Percentiles rank a stretch among this genome's conserved stretches.
phyloP scores from a whole-genome alignment of 2,329 filamentous ascomycete genomes.

The Ophiocordyceps sinensis region DNA sequence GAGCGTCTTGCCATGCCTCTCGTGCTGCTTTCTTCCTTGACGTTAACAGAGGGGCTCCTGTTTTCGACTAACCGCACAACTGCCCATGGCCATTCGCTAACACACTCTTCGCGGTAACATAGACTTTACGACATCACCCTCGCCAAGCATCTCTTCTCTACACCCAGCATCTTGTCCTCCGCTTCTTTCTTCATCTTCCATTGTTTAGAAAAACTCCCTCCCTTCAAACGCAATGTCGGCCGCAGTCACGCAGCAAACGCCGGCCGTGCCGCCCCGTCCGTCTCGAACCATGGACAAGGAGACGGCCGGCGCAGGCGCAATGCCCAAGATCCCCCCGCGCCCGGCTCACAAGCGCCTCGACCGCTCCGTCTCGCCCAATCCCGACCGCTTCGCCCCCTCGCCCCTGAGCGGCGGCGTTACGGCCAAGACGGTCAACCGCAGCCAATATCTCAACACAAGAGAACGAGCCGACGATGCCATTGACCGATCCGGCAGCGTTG shows the following conservation, averaged over 20 bases:
- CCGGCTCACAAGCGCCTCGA: constrained; percentile 56
- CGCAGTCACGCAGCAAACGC: constrained; percentile 32
- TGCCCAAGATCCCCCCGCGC: constrained; percentile 67
- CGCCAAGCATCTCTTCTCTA: too few relatives aligned
- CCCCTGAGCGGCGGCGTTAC: constrained; percentile 63
- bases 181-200: neutral
- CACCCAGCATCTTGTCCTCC: neutral
- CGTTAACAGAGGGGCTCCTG: too few relatives aligned
- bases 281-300: constrained; percentile 33
- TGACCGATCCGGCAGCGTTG: constrained; percentile 60
- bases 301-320: constrained; percentile 12
- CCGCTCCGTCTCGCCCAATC: constrained; percentile 62
- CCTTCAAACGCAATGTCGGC: constrained; percentile 27
- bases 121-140: too few relatives aligned
- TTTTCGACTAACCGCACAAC: too few relatives aligned
- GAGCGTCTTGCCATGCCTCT: too few relatives aligned
- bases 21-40: too few relatives aligned
- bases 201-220: neutral
- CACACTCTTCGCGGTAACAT: too few relatives aligned
- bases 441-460: constrained; percentile 18
- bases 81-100: too few relatives aligned
- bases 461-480: constrained; percentile 25
- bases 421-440: constrained; percentile 22
- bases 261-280: constrained; percentile 43
- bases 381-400: constrained; percentile 69